phyloP scores from a whole-genome alignment of 2,329 filamentous ascomycete species.

The Diplodia seriata region DNA sequence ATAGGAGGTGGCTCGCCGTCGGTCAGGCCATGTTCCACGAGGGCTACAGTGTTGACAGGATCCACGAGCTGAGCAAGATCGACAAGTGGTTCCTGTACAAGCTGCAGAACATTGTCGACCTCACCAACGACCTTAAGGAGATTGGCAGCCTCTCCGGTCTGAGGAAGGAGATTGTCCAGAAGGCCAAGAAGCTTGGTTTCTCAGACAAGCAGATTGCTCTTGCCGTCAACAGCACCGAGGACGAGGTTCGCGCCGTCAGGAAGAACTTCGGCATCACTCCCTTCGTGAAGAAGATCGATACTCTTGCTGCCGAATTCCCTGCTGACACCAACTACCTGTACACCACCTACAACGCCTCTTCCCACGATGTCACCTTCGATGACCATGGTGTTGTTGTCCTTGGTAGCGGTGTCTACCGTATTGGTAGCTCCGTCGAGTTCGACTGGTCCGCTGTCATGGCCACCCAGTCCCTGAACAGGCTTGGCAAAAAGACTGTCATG shows the following conservation, averaged over 20 bases:
- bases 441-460: constrained; percentile 98
- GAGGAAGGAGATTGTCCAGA: constrained; percentile 85
- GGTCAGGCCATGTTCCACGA: constrained; percentile 98
- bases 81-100: constrained; percentile 99
- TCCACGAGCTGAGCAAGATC: constrained; percentile 96
- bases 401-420: constrained; percentile 95
- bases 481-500: constrained; percentile 98
- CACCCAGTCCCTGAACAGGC: constrained; percentile 78
- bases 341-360: constrained; percentile 95
- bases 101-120: constrained; percentile 95
- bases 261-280: constrained; percentile 88
- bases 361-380: constrained; percentile 92
- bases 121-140: constrained; percentile 82
- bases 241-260: constrained; percentile 84
- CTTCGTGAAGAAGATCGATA: constrained; percentile 99
- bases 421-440: constrained; percentile 97
- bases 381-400: constrained; percentile 90
- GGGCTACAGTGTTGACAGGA: constrained; percentile 87
- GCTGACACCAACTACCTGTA: constrained; percentile 95
- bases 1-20: constrained; percentile 95
- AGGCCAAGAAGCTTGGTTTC: constrained; percentile 97
- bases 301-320: constrained; percentile 94
- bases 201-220: constrained; percentile 93
- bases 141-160: constrained; percentile 82
- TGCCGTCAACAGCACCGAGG: constrained; percentile 84